These are phyloP conservation scores for Globisporangium polare DNA, from an alignment of 352 stramenopile genomes.

Conservation along the genomic window DNA sequence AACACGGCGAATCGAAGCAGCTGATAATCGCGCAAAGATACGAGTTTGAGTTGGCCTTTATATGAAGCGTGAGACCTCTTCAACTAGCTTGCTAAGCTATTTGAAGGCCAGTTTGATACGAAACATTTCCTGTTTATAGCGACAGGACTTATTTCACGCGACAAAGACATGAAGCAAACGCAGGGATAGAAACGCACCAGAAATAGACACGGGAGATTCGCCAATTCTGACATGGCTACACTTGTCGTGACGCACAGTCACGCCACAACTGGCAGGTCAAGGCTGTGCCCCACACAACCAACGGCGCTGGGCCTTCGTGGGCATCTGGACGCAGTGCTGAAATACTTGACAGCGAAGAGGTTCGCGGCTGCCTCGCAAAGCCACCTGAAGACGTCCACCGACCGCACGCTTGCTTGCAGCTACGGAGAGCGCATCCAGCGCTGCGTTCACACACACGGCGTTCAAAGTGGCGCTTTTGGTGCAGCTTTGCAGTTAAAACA, in stretches of 20 bases:
- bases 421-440: too few relatives aligned
- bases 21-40: not conserved
- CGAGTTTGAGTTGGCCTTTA: not conserved
- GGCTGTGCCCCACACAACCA: not conserved
- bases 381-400: not conserved
- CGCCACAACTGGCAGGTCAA: not conserved
- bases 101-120: not conserved
- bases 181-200: conserved; percentile 1
- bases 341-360: conserved; percentile 1
- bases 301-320: not conserved
- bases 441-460: conserved; percentile 27
- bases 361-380: not conserved
- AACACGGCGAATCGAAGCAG: not conserved
- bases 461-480: too few relatives aligned
- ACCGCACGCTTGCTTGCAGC: not conserved
- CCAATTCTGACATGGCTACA: conserved; percentile 5
- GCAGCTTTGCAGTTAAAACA: too few relatives aligned
- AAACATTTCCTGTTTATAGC: not conserved
- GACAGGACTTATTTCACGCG: not conserved
- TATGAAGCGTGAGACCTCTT: not conserved
- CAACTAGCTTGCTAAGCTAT: not conserved
- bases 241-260: not conserved
- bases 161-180: not conserved
- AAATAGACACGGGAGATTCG: not conserved
- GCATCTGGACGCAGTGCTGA: conserved; percentile 2